phyloP scores from a whole-genome alignment of 306 rosid genomes.

The Rosa chinensis region DNA sequence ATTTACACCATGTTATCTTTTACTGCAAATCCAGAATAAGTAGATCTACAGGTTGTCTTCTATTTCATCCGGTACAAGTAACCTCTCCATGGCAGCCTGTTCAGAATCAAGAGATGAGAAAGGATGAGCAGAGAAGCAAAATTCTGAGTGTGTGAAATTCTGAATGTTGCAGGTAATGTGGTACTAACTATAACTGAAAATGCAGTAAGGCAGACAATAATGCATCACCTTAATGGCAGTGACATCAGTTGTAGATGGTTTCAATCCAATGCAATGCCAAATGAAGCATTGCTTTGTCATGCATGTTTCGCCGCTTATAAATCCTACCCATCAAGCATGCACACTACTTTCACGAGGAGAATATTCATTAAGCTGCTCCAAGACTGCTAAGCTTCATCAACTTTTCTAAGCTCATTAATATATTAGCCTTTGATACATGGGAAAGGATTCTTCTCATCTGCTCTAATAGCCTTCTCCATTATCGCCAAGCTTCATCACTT shows the following conservation, averaged over 20 bases:
- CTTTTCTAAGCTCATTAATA: conserved; percentile 68
- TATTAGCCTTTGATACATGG: conserved; percentile 98
- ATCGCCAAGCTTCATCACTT: conserved; percentile 76
- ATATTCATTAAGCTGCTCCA: conserved; percentile 85
- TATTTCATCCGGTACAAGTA: conserved; percentile 89
- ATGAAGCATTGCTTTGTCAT: conserved; percentile 92
- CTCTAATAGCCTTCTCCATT: conserved; percentile 91
- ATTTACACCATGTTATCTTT: conserved; percentile 32
- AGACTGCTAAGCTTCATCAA: conserved; percentile 85
- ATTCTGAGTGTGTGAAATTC: background rate
- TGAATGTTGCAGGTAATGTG: background rate
- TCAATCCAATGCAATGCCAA: conserved; percentile 95
- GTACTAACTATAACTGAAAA: background rate
- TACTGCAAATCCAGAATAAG: conserved; percentile 17
- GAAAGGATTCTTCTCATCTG: conserved; percentile 93
- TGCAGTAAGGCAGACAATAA: background rate
- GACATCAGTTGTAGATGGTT: conserved; percentile 92
- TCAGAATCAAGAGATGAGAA: conserved; percentile 20
- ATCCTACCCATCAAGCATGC: conserved; percentile 94
- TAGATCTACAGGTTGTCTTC: conserved; percentile 68
- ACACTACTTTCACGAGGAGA: conserved; percentile 96
- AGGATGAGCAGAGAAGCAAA: background rate
- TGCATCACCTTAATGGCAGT: conserved; percentile 84
- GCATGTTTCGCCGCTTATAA: conserved; percentile 80
- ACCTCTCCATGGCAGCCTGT: conserved; percentile 97